Conservation (phyloP, 176 grass and related monocot species). For the Stipa capillata region DNA sequence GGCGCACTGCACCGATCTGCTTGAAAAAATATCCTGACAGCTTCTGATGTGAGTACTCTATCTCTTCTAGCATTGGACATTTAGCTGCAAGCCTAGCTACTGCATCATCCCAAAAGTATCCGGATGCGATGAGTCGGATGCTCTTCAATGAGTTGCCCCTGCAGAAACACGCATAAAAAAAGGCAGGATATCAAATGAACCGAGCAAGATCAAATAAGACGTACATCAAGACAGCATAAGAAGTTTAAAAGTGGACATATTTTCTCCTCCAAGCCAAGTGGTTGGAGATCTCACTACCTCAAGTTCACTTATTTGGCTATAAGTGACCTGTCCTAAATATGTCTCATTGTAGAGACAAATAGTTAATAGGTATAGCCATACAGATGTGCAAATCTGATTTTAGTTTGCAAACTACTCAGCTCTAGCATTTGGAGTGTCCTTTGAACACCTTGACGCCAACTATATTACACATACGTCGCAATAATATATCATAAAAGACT, state of each 20-base stretch:
- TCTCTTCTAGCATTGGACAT: conserved; percentile 37
- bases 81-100: not conserved
- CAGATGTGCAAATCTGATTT: not conserved
- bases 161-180: not conserved
- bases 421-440: not conserved
- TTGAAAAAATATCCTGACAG: not conserved
- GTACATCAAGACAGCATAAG: too few relatives aligned
- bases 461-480: not conserved
- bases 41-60: conserved; percentile 17
- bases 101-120: not conserved
- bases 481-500: not conserved
- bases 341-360: not conserved
- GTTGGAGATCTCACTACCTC: not conserved
- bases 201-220: not conserved
- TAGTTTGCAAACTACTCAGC: not conserved
- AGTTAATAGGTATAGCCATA: not conserved
- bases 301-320: not conserved
- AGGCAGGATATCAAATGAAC: not conserved
- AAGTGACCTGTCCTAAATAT: not conserved
- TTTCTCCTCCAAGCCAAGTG: too few relatives aligned
- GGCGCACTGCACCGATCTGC: conserved; percentile 6
- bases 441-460: not conserved
- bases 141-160: conserved; percentile 33
- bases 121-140: conserved; percentile 22
- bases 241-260: too few relatives aligned